phyloP scores from a whole-genome alignment of 305 asterid species.

The Fraxinus sp. region DNA sequence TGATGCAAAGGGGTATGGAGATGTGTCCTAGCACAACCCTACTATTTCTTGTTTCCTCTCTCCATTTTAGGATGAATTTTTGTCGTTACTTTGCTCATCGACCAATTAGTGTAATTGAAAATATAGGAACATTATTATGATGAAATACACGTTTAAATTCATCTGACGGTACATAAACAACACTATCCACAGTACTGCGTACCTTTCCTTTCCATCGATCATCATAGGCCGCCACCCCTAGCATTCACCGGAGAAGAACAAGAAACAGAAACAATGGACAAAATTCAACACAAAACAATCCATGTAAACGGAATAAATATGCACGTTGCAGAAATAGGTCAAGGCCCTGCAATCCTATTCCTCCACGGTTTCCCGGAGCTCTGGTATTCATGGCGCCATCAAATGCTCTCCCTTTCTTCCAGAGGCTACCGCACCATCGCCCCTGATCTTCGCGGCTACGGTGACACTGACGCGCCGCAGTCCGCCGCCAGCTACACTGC shows the following conservation, averaged over 20 bases:
- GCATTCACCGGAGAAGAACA: neutral
- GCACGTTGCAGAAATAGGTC: conserved; percentile 80
- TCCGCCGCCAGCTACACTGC: conserved; percentile 56
- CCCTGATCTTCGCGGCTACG: conserved; percentile 92
- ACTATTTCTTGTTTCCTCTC: too few relatives aligned
- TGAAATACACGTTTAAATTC: too few relatives aligned
- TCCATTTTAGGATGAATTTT: too few relatives aligned
- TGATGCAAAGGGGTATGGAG: too few relatives aligned
- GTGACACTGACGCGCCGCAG: conserved; percentile 76
- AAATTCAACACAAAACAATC: conserved; percentile 47
- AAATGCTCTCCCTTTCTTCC: conserved; percentile 61
- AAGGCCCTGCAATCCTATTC: conserved; percentile 66
- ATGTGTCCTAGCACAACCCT: too few relatives aligned
- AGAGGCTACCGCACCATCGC: conserved; percentile 77
- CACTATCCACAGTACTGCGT: too few relatives aligned
- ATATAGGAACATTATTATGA: too few relatives aligned
- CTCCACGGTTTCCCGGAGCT: conserved; percentile 93
- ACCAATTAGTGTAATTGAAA: too few relatives aligned
- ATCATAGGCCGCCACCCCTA: neutral
- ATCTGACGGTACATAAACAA: too few relatives aligned
- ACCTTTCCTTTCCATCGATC: too few relatives aligned
- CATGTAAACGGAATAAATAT: conserved; percentile 56
- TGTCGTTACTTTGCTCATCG: too few relatives aligned
- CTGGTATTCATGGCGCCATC: conserved; percentile 95
- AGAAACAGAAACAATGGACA: conserved; percentile 39